Evolutionary conservation across 441 rosid genomes (phyloP).

Genomic region (Gossypium aridum): DNA sequence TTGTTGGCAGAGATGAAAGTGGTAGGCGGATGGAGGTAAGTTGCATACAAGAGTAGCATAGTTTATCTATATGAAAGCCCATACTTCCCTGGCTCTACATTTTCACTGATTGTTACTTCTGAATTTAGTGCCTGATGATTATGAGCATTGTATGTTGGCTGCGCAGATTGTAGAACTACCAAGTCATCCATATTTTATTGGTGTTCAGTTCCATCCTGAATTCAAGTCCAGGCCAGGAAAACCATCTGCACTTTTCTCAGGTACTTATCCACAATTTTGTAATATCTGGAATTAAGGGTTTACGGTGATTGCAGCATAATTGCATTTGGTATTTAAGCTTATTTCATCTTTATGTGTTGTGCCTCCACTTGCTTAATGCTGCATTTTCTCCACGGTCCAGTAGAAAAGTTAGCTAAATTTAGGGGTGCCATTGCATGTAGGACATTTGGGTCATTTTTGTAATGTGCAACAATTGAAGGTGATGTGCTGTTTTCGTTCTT

Average conservation of each 20-base stretch:
- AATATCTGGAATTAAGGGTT: background rate
- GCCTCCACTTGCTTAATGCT: background rate
- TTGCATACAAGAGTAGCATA: background rate
- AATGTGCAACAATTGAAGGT: background rate
- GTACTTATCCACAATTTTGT: constrained; percentile 23
- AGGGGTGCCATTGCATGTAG: background rate
- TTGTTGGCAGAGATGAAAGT: constrained; percentile 86
- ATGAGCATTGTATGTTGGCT: constrained; percentile 17
- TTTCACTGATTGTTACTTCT: background rate
- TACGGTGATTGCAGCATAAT: background rate
- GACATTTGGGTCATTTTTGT: background rate
- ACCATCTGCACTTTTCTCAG: constrained; percentile 80
- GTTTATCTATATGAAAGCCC: background rate
- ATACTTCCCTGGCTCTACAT: background rate
- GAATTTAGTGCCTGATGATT: background rate
- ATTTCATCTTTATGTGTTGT: background rate
- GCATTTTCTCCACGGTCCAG: background rate
- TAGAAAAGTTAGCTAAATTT: background rate
- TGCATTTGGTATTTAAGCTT: background rate
- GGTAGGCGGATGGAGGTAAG: constrained; percentile 87
- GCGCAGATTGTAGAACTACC: constrained; percentile 74
- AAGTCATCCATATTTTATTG: constrained; percentile 78
- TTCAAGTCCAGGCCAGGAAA: constrained; percentile 92
- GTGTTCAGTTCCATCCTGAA: constrained; percentile 95
- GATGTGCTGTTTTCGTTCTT: background rate